Conservation (phyloP, 139 green algal genomes). For the Coelastrella sp. region DNA sequence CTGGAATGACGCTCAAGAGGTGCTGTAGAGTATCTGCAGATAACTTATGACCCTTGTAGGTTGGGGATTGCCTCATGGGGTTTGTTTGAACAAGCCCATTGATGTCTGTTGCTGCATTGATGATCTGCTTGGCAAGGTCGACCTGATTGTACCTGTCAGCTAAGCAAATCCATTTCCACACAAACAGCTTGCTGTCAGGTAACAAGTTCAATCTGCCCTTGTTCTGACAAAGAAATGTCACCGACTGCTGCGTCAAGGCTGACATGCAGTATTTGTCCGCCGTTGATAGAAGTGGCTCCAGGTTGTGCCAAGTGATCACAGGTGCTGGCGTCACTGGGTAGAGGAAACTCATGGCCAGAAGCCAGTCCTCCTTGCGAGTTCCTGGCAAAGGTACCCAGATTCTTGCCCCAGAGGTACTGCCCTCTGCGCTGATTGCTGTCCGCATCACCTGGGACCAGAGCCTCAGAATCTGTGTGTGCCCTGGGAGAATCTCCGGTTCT, state of each 20-base stretch:
- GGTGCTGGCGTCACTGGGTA: not conserved
- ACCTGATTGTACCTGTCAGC: not conserved
- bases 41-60: too few species aligned
- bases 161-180: not conserved
- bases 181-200: not conserved
- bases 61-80: too few species aligned
- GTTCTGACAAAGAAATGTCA: not conserved
- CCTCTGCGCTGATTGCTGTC: not conserved
- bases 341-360: not conserved
- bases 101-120: too few species aligned
- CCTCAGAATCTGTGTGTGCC: not conserved
- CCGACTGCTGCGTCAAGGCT: not conserved
- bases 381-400: not conserved
- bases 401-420: not conserved
- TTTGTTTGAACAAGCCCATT: too few species aligned
- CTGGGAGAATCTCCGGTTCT: not conserved
- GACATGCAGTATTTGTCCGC: not conserved
- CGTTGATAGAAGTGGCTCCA: not conserved
- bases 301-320: not conserved
- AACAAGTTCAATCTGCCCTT: not conserved
- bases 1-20: too few species aligned
- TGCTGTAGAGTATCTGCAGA: too few species aligned
- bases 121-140: too few species aligned
- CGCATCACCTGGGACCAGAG: not conserved
- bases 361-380: not conserved